Percentiles rank a stretch among this genome's conserved stretches.
These are phyloP conservation scores for Sugiyamaella grinbergsii DNA, from an alignment of 1,139 yeast genomes.

Conservation along the genomic window DNA sequence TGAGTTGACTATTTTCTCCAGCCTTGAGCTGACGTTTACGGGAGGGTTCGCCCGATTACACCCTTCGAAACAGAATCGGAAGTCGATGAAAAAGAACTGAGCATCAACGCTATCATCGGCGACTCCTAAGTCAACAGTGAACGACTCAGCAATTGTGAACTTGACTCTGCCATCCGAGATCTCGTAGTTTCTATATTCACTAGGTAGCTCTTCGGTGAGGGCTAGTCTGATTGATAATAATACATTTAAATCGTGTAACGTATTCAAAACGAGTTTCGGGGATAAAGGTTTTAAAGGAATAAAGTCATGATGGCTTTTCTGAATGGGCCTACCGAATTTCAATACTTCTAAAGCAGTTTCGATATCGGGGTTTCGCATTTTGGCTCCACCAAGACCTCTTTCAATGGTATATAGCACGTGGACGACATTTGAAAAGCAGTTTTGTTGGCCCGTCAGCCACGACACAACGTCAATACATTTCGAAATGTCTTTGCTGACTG, in stretches of 20 bases:
- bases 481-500: constrained; percentile 67
- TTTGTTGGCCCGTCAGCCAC: constrained; percentile 83
- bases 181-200: constrained; percentile 59
- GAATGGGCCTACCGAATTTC: constrained; percentile 72
- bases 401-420: constrained; percentile 63
- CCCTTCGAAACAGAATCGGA: constrained; percentile 53
- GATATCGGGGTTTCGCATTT: constrained; percentile 85
- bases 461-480: constrained; percentile 79
- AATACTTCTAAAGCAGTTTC: constrained; percentile 85
- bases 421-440: constrained; percentile 63
- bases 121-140: constrained; percentile 69
- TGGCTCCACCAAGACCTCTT: constrained; percentile 75
- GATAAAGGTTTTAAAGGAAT: constrained; percentile 55
- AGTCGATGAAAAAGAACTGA: constrained; percentile 74
- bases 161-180: constrained; percentile 77
- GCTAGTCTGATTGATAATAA: constrained; percentile 77
- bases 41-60: constrained; percentile 40
- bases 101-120: constrained; percentile 61
- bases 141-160: constrained; percentile 65
- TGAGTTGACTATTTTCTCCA: constrained; percentile 61
- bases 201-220: constrained; percentile 60
- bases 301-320: constrained; percentile 62
- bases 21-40: constrained; percentile 45
- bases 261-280: constrained; percentile 59
- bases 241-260: constrained; percentile 70